Base-by-base conservation (phyloP, 345 rosid genomes). In the Rhizophora apiculata region DNA sequence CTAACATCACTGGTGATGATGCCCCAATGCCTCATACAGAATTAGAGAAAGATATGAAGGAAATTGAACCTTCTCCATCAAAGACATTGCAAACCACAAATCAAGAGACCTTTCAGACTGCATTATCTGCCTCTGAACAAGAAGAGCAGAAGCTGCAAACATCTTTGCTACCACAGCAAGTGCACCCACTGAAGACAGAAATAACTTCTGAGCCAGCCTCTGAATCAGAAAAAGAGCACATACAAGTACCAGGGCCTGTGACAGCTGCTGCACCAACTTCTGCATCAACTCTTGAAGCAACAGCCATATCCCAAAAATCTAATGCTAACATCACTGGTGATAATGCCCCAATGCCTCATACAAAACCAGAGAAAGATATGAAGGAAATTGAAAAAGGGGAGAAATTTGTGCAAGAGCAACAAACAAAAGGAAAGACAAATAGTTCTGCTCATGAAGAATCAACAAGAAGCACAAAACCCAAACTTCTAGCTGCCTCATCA, bases 361-460 rank as follows among this genome's bases (percentile, higher is more conserved):
- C 68, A 55, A 78, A 74, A 59, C 37, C 75, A 1, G 67, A 5
- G 53, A 70, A 70, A 49, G 65, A 6, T 6, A 24, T 13, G 20
- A 55, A 36, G 59, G 75, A 74, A 73, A 62, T 37, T 1, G 76
- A 76, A 80, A 37, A 65, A 70, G 57, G 21, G 68, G 64, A 79
- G 37, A 68, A 54, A 68, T 74, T 19, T 49, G 75, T 4, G 15
- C 60, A 74, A 72, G 58, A 72, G 46, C 69, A 15, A 7, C 46
- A 56, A 63, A 72, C 21, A 65, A 78, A 74, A 76, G 68, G 65
- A 30, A 74, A 63, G 64, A 52, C 27, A 16, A 54, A 78, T 9
- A 69, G 6, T 30, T 27, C 77, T 20, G 54, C 57, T 69, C 54
- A 10, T 62, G 81, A 85, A 61, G 79, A 79, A 64, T 49, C 71